phyloP scores from a whole-genome alignment of 352 stramenopile species.

The Lagenidium giganteum region DNA sequence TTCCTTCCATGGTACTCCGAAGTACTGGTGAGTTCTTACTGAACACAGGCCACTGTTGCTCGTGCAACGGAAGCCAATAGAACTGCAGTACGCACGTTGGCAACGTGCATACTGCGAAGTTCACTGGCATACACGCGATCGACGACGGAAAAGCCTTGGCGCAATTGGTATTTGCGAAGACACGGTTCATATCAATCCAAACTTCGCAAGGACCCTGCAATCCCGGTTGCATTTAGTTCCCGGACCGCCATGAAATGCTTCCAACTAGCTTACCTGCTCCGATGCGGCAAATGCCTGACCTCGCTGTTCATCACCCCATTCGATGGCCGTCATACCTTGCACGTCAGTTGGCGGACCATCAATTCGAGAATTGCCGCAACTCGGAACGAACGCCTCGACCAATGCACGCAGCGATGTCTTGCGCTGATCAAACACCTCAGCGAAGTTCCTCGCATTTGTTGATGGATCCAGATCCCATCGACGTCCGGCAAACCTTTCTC shows the following conservation, averaged over 20 bases:
- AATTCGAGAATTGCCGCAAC: slow-evolving; percentile 18
- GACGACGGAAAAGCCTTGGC: slow-evolving; percentile 19
- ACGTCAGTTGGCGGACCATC: slow-evolving; percentile 14
- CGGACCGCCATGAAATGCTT: too few species aligned
- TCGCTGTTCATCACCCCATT: slow-evolving; percentile 25
- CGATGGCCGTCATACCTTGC: too few species aligned
- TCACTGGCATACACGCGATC: slow-evolving; percentile 32
- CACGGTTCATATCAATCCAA: slow-evolving; percentile 25
- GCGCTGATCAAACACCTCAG: too few species aligned
- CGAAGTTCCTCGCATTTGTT: too few species aligned
- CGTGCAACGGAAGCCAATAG: slow-evolving; percentile 54
- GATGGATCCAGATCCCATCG: too few species aligned
- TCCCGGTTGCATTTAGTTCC: slow-evolving; percentile 24
- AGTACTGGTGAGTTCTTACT: too few species aligned
- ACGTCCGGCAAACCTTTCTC: too few species aligned
- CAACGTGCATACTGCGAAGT: slow-evolving; percentile 34
- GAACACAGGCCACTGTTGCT: slow-evolving; percentile 24
- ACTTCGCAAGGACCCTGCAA: too few species aligned
- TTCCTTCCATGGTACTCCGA: too few species aligned
- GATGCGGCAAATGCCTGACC: too few species aligned
- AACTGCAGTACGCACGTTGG: slow-evolving; percentile 35
- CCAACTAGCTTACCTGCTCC: too few species aligned
- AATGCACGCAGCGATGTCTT: too few species aligned
- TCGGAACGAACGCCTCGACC: slow-evolving; percentile 16
- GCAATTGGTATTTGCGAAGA: slow-evolving; percentile 32